Percentiles rank a stretch among this genome's conserved stretches.
phyloP scores from a whole-genome alignment of 208 protist genomes.

The Crithidia sp. region DNA sequence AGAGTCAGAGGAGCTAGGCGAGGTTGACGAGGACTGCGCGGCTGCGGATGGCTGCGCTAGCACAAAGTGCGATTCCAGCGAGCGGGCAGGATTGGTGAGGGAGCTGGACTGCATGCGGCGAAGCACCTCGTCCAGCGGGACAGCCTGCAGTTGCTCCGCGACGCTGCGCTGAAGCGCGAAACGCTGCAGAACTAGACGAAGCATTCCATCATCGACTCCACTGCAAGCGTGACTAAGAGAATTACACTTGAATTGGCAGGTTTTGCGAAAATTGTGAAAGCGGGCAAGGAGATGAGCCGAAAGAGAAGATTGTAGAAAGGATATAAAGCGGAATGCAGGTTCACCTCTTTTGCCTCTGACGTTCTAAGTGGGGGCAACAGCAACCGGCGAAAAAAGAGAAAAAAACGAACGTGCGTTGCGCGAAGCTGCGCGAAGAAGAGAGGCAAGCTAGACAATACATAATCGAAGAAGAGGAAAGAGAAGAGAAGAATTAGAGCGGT shows the following conservation, averaged over 20 bases:
- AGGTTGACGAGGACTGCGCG: background rate
- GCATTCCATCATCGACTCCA: constrained; percentile 16
- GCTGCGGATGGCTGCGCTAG: background rate
- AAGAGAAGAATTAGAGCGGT: no score
- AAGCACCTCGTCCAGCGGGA: constrained; percentile 74
- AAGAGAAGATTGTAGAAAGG: no score
- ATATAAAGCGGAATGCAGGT: no score
- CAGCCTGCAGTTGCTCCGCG: constrained; percentile 33
- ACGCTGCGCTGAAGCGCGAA: constrained; percentile 28
- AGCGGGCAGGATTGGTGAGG: constrained; percentile 58
- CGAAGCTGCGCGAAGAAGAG: background rate
- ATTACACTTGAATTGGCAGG: background rate
- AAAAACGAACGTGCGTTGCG: background rate
- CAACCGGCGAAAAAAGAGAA: background rate
- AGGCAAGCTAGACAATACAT: background rate
- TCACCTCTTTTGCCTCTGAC: background rate
- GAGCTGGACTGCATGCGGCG: constrained; percentile 84
- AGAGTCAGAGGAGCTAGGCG: background rate
- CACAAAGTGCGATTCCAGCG: constrained; percentile 72
- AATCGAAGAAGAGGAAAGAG: no score
- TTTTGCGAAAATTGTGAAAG: no score
- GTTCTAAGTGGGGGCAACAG: background rate
- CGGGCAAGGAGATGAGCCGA: no score
- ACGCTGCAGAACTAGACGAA: constrained; percentile 32
- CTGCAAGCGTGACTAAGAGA: background rate